Conservation (phyloP, 116 monocot genomes). For the Dioscorea cayenensis region DNA sequence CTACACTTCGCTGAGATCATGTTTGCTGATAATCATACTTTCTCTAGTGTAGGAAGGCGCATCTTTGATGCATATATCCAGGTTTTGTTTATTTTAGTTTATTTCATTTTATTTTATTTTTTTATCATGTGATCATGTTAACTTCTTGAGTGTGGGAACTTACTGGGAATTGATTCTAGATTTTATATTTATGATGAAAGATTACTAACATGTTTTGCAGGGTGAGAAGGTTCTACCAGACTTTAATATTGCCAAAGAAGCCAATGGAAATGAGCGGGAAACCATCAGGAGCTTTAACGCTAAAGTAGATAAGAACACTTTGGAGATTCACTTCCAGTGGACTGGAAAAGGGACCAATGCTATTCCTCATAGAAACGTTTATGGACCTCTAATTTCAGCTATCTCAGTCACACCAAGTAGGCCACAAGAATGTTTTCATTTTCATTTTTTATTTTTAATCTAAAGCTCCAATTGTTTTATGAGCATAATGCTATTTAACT, state of each 20-base stretch:
- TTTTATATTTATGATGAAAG: no score
- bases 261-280: constrained; percentile 22
- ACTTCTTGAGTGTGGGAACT: not conserved
- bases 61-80: constrained; percentile 84
- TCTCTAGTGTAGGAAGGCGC: constrained; percentile 47
- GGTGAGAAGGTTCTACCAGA: constrained; percentile 15
- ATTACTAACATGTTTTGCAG: not conserved
- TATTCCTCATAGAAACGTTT: constrained; percentile 24
- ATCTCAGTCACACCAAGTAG: constrained; percentile 38
- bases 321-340: constrained; percentile 46
- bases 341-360: constrained; percentile 41
- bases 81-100: constrained; percentile 29
- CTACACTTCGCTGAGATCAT: constrained; percentile 86
- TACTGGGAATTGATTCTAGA: no score
- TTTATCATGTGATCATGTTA: no score
- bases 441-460: no score
- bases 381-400: not conserved
- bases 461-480: no score
- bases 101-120: not conserved
- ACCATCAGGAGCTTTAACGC: constrained; percentile 18
- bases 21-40: constrained; percentile 54
- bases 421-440: constrained; percentile 7
- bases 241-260: constrained; percentile 28
- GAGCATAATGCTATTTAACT: no score
- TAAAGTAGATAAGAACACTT: constrained; percentile 9